phyloP scores from a whole-genome alignment of 768 basidiomycete genomes.

The Hydnum rufescens region DNA sequence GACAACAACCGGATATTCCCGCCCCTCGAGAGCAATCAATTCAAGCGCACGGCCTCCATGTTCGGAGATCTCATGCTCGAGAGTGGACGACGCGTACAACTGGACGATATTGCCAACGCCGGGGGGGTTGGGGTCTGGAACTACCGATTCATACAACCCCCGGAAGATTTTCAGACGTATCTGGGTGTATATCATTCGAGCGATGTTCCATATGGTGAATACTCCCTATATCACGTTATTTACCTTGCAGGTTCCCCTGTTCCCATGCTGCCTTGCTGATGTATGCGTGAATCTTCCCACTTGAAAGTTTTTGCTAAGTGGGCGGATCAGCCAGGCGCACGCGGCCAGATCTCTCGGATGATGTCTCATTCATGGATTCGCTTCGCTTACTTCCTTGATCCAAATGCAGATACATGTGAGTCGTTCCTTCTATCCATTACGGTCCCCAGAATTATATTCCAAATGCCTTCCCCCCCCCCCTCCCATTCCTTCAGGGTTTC shows the following conservation, averaged over 20 bases:
- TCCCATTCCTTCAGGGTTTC: background rate
- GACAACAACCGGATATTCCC: background rate
- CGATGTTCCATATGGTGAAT: background rate
- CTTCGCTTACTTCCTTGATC: background rate
- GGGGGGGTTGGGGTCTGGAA: background rate
- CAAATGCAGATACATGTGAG: too few species aligned
- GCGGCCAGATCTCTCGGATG: background rate
- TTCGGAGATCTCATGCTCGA: background rate
- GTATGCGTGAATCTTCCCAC: background rate
- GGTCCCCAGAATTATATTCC: too few species aligned
- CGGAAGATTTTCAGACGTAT: background rate
- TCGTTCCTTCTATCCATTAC: too few species aligned
- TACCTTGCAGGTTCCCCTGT: background rate
- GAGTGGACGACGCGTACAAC: background rate
- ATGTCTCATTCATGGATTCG: background rate
- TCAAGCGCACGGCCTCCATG: background rate
- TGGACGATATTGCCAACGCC: background rate
- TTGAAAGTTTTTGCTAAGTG: background rate
- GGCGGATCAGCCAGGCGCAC: background rate
- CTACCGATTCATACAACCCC: background rate
- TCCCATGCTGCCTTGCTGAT: too few species aligned
- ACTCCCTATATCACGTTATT: too few species aligned
- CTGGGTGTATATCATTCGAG: slow-evolving; percentile 1
- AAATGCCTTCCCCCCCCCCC: too few species aligned
- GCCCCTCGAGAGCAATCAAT: background rate